A percentile compares a stretch with the other conserved stretches of the same genome.
Evolutionary conservation across 2,329 filamentous ascomycete species (phyloP).

Genomic region (Colletotrichum camelliae): DNA sequence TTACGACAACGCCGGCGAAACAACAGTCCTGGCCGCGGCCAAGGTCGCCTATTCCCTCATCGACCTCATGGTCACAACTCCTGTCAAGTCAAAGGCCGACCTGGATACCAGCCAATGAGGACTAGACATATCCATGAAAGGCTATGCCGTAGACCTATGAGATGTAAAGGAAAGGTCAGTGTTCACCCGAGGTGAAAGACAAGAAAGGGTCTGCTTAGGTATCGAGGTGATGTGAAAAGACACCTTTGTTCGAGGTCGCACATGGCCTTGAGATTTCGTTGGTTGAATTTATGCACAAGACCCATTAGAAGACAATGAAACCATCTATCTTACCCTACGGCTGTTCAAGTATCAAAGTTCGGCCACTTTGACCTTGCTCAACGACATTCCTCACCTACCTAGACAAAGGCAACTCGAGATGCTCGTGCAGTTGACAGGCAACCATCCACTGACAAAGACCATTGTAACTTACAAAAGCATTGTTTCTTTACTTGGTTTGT

Average conservation of each 20-base stretch:
- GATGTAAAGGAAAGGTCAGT: background rate
- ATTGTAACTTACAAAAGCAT: background rate
- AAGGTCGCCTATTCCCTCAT: slow-evolving; percentile 77
- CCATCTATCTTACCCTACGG: background rate
- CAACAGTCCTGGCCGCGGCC: slow-evolving; percentile 74
- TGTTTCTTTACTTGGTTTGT: background rate
- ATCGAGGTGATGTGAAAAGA: background rate
- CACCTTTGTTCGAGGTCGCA: background rate
- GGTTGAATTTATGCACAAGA: background rate
- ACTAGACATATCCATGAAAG: background rate
- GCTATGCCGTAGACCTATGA: background rate
- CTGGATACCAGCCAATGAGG: background rate
- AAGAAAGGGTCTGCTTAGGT: background rate
- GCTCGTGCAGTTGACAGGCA: background rate
- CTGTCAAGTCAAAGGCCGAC: slow-evolving; percentile 26
- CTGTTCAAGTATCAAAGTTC: background rate
- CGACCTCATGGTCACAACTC: slow-evolving; percentile 63
- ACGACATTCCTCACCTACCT: background rate
- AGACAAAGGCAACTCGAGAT: background rate
- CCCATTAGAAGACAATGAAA: background rate
- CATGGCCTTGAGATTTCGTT: background rate
- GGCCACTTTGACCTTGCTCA: background rate
- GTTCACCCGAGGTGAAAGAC: background rate
- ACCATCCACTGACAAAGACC: background rate
- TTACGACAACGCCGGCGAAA: slow-evolving; percentile 77